These are phyloP conservation scores for Hymenotorrendiella dingleyae DNA, from an alignment of 2,329 filamentous ascomycete genomes.

Conservation along the genomic window DNA sequence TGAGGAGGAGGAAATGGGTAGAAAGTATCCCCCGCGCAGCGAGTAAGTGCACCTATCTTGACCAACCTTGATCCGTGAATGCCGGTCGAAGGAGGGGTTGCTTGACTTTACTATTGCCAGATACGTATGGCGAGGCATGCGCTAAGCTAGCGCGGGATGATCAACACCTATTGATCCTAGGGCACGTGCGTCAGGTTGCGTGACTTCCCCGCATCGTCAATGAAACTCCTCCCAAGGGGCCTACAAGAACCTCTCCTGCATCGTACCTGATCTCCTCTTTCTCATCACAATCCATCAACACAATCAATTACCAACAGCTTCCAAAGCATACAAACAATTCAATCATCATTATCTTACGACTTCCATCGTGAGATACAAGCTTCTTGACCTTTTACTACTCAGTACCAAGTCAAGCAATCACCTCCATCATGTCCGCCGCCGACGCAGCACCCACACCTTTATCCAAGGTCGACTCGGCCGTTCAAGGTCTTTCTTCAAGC, in stretches of 20 bases:
- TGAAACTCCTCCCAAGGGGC: constrained; percentile 4
- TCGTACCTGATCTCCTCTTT: constrained; percentile 14
- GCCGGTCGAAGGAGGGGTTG: background rate
- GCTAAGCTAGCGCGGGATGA: background rate
- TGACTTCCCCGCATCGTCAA: constrained; percentile 3
- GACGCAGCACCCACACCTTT: constrained; percentile 46
- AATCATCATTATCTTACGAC: constrained; percentile 13
- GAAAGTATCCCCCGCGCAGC: too few species aligned
- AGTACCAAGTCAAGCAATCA: constrained; percentile 10
- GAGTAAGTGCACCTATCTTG: background rate
- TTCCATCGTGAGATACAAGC: constrained; percentile 13
- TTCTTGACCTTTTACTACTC: constrained; percentile 10
- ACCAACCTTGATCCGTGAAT: background rate
- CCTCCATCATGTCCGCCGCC: constrained; percentile 45
- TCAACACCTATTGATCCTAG: too few species aligned
- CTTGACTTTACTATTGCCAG: background rate
- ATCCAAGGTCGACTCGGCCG: constrained; percentile 86
- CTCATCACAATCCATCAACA: constrained; percentile 5
- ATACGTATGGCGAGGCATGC: background rate
- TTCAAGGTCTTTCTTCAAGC: constrained; percentile 68
- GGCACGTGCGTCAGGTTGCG: constrained; percentile 6
- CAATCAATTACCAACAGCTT: background rate
- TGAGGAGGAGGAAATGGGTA: background rate
- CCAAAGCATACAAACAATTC: constrained; percentile 2
- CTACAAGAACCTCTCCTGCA: constrained; percentile 15